Percentiles rank a stretch among this genome's conserved stretches.
Evolutionary conservation across 1,139 yeast species (phyloP).

Genomic region (Lizanozyma gosingica): DNA sequence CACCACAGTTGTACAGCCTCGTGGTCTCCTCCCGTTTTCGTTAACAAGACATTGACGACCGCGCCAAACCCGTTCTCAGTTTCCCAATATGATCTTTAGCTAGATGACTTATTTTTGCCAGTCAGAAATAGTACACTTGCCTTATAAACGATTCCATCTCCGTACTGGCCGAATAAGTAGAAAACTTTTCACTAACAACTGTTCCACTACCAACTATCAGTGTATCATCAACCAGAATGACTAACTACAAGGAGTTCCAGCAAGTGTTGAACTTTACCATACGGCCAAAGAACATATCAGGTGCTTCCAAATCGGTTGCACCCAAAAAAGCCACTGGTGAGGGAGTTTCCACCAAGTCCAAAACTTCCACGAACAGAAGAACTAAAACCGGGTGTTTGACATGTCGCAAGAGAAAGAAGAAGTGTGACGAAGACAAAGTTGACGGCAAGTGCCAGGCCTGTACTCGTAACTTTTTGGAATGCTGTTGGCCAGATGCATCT

Average conservation of each 20-base stretch:
- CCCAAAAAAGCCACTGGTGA: constrained; percentile 8
- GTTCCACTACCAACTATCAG: neutral
- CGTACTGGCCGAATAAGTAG: no score
- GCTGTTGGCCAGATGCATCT: constrained; percentile 23
- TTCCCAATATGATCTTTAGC: neutral
- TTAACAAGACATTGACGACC: neutral
- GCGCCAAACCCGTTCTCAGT: neutral
- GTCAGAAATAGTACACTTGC: neutral
- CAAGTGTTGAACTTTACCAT: constrained; percentile 31
- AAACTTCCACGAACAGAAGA: constrained; percentile 18
- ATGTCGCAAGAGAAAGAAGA: constrained; percentile 38
- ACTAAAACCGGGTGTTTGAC: constrained; percentile 38
- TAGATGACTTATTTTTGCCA: neutral
- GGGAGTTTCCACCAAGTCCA: constrained; percentile 2
- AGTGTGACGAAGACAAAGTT: constrained; percentile 35
- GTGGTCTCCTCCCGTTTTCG: neutral
- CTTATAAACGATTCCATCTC: no score
- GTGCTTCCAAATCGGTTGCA: constrained; percentile 6
- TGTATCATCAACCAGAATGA: no score
- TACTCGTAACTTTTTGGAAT: constrained; percentile 37
- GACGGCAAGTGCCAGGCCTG: constrained; percentile 43
- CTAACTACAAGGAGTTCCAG: constrained; percentile 33
- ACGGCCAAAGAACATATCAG: constrained; percentile 9
- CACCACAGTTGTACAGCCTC: no score
- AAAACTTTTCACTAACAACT: neutral